phyloP scores from a whole-genome alignment of 169 alveolate species.

The Theileria parva region DNA sequence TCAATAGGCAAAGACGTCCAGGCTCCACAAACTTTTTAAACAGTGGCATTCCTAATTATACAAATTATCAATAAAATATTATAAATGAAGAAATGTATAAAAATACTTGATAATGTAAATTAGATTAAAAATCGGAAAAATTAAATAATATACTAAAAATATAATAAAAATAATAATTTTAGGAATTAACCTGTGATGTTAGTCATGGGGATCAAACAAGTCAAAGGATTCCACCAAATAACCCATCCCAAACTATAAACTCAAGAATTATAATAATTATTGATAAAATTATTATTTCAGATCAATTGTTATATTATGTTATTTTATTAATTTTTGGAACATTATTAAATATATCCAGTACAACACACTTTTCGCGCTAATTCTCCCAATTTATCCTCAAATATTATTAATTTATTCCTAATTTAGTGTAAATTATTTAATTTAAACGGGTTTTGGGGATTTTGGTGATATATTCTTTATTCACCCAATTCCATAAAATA shows the following conservation, averaged over 20 bases:
- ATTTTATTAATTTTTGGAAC: no score
- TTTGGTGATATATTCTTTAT: not conserved
- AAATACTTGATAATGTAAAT: not conserved
- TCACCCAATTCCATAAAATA: not conserved
- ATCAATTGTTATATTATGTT: no score
- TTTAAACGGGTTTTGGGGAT: no score
- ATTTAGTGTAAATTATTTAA: no score
- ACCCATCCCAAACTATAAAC: not conserved
- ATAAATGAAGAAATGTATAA: not conserved
- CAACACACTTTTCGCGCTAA: no score
- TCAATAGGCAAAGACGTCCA: conserved; percentile 89
- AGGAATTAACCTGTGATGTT: not conserved
- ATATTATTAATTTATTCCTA: no score
- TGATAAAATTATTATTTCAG: not conserved
- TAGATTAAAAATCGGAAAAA: not conserved
- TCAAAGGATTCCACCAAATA: not conserved
- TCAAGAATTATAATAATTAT: no score
- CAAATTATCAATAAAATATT: not conserved
- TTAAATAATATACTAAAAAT: not conserved
- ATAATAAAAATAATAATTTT: not conserved
- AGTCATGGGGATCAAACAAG: conserved; percentile 1
- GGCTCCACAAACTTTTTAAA: conserved; percentile 90
- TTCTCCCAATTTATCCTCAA: not conserved
- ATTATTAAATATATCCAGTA: no score
- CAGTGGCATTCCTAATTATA: conserved; percentile 64